Evolutionary conservation across 305 asterid genomes (phyloP).

Genomic region (Fraxinus ornus): DNA sequence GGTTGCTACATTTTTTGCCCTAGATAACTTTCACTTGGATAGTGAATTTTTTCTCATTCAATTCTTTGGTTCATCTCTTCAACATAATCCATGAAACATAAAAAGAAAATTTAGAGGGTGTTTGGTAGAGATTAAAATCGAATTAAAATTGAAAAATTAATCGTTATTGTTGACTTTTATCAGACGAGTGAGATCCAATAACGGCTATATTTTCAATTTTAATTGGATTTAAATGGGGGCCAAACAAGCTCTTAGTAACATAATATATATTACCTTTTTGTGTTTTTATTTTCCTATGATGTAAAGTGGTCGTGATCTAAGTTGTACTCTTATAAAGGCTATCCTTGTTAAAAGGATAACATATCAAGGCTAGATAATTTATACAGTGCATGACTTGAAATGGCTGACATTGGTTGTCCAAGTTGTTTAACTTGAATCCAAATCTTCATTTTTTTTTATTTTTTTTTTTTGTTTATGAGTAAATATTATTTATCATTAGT

Average conservation of each 20-base stretch:
- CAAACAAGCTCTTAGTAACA: too few relatives aligned
- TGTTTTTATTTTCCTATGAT: neutral
- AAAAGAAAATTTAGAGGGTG: neutral
- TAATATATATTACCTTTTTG: neutral
- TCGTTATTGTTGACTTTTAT: too few relatives aligned
- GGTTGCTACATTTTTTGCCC: neutral
- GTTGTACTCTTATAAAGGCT: neutral
- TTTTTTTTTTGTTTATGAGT: neutral
- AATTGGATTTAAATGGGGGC: too few relatives aligned
- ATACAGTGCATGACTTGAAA: neutral
- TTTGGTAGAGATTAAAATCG: too few relatives aligned
- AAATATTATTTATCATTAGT: neutral
- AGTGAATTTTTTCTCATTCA: neutral
- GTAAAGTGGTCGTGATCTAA: neutral
- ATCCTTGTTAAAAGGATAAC: neutral
- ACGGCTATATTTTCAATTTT: too few relatives aligned
- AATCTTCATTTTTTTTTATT: too few relatives aligned
- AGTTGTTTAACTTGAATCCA: neutral
- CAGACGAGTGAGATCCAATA: too few relatives aligned
- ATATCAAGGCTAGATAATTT: neutral
- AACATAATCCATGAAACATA: neutral
- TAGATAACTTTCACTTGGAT: neutral
- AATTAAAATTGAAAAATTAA: too few relatives aligned
- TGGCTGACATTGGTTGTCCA: neutral
- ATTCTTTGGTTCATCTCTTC: neutral